Conservation (phyloP, 2,329 filamentous ascomycete genomes). For the Acarospora socialis region DNA sequence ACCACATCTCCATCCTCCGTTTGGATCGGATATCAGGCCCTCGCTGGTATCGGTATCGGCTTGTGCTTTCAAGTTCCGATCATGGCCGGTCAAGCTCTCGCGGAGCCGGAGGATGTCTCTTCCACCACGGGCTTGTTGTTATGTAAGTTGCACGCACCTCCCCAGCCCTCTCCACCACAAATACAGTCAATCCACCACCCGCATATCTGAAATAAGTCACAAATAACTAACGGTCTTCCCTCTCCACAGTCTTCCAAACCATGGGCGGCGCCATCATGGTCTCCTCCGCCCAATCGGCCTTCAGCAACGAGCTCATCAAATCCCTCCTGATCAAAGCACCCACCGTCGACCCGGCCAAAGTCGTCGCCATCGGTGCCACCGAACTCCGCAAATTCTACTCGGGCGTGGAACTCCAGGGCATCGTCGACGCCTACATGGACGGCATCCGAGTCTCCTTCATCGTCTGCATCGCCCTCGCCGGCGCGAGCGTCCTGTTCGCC, state of each 20-base stretch:
- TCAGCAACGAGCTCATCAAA: constrained; percentile 27
- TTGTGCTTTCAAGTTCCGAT: constrained; percentile 27
- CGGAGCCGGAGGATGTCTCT: constrained; percentile 24
- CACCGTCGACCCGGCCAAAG: constrained; percentile 19
- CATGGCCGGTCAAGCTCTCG: constrained; percentile 26
- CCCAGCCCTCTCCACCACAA: constrained; percentile 1
- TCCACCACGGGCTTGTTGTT: constrained; percentile 27
- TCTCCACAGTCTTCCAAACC: constrained; percentile 23
- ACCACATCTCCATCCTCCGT: constrained; percentile 22
- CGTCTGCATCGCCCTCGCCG: constrained; percentile 13
- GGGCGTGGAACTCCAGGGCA: constrained; percentile 16
- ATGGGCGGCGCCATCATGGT: constrained; percentile 30
- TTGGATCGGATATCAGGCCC: constrained; percentile 36
- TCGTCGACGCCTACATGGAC: constrained; percentile 23
- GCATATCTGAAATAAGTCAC: too few relatives aligned
- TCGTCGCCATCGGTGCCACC: constrained; percentile 32
- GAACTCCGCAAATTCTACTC: constrained; percentile 25
- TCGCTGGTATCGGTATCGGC: constrained; percentile 32
- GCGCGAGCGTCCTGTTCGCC: constrained; percentile 9
- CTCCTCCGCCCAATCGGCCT: constrained; percentile 27
- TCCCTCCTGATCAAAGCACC: constrained; percentile 23
- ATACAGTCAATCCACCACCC: not conserved
- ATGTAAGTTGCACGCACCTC: constrained; percentile 4
- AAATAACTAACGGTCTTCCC: constrained; percentile 10
- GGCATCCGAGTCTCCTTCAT: constrained; percentile 18